Evolutionary conservation across 179 eudicot species (phyloP).

Genomic region (Dionaea muscipula): DNA sequence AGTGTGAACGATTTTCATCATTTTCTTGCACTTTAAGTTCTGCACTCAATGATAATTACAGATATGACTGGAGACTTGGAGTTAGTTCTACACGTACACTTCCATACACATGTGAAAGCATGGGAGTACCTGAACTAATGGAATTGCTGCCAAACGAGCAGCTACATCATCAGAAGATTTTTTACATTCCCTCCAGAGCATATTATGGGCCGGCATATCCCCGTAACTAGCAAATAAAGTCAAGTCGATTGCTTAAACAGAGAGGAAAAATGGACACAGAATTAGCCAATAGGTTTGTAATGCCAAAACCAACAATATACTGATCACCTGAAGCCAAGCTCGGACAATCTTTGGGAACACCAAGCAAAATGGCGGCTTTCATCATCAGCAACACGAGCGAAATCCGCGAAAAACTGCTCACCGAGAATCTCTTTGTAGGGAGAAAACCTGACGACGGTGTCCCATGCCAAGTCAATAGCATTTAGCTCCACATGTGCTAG

Average conservation of each 20-base stretch:
- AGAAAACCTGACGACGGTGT: constrained; percentile 87
- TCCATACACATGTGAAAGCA: too few relatives aligned
- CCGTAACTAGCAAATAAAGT: constrained; percentile 44
- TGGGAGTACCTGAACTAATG: constrained; percentile 66
- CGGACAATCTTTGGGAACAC: constrained; percentile 80
- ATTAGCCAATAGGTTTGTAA: neutral
- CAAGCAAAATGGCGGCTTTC: constrained; percentile 95
- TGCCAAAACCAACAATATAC: neutral
- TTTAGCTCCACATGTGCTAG: constrained; percentile 93
- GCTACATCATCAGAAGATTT: constrained; percentile 69
- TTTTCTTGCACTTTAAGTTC: too few relatives aligned
- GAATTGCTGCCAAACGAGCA: constrained; percentile 82
- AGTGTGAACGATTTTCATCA: too few relatives aligned
- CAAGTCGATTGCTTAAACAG: constrained; percentile 2
- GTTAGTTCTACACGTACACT: too few relatives aligned
- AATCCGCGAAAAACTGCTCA: constrained; percentile 69
- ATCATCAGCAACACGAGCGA: constrained; percentile 95
- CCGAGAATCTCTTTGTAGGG: constrained; percentile 58
- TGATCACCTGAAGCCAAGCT: constrained; percentile 76
- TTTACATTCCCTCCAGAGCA: constrained; percentile 89
- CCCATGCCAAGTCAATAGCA: constrained; percentile 93
- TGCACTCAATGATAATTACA: too few relatives aligned
- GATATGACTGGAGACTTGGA: too few relatives aligned
- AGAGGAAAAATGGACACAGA: neutral
- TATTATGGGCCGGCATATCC: constrained; percentile 90